Evolutionary conservation across 2,329 filamentous ascomycete genomes (phyloP), one percentile per base, ranked within the genome.

Genomic region (Emergomyces pasteurianus): DNA sequence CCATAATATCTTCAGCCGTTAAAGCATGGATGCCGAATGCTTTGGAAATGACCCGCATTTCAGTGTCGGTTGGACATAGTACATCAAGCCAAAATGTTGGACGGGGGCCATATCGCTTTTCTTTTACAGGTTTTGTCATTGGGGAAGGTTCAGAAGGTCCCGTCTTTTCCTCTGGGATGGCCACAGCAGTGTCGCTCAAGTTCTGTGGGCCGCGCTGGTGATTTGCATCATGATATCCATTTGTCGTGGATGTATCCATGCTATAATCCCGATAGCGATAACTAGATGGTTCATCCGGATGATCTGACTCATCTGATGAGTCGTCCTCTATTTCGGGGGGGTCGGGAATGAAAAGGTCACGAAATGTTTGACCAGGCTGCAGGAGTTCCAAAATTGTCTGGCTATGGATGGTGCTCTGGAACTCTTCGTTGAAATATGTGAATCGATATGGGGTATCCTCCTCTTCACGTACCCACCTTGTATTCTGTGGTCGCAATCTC

Each of bases 41-140:
- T 70, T 95, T 95, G 36, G 90, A 86, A 47, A 99, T 82, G 9
- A 94, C 85, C 71, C 92, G 92, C 94, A 99, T 97, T 75, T 99
- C 94, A 0, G 86, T 85, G 69, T 97, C 92, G 0, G 92, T 96
- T 0, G 94, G 94, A 52, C 84, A 89, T 28, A 96, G 80, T 5
- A 99, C 84, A 74, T 99, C 94, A 3, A 99, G 83, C 94, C 94
- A 99, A 84, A 94, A 99, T 0, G 94, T 92, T 5, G 94, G 94
- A 6, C 92, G 85, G 31, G 94, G 88, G 0, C 92, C 92, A 65
- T 86, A 87, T 60, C 80, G 79, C 62, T 83, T 79, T 1, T 77
- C 72, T 64, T 81, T 83, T 21, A 55, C 28, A 16, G 69, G 67
- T 52, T 71, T 72, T 3, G 67, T 38, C 52, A n/a, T 58, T 14